phyloP scores from a whole-genome alignment of 2,329 filamentous ascomycete genomes.

The Achaetomium macrosporum region DNA sequence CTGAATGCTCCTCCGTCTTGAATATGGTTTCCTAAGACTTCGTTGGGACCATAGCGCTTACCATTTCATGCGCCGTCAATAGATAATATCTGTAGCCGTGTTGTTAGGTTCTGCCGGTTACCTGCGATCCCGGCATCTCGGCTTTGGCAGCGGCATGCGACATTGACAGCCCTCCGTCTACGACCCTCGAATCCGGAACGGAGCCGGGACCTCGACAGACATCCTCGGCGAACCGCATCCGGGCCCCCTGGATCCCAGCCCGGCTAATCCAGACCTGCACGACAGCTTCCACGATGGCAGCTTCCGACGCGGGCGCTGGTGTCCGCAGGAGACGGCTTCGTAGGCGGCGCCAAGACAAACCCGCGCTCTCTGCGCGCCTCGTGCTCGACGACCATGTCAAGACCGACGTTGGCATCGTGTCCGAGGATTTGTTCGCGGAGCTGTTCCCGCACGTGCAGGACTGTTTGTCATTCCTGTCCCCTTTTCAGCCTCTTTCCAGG shows the following conservation, averaged over 20 bases:
- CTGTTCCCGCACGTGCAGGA: slow-evolving; percentile 61
- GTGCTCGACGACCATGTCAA: slow-evolving; percentile 80
- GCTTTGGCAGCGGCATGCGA: too few species aligned
- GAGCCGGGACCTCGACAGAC: too few species aligned
- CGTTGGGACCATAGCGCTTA: too few species aligned
- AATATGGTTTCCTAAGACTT: too few species aligned
- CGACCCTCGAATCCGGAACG: too few species aligned
- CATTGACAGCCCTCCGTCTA: too few species aligned
- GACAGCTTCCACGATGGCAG: slow-evolving; percentile 20
- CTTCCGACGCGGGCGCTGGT: slow-evolving; percentile 22
- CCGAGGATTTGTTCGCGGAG: slow-evolving; percentile 77
- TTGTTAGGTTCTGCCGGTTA: too few species aligned
- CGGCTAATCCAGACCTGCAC: background rate
- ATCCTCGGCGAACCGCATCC: too few species aligned
- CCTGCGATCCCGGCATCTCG: too few species aligned
- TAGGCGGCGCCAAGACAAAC: slow-evolving; percentile 60
- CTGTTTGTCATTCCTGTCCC: slow-evolving; percentile 40
- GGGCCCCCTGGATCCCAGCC: background rate
- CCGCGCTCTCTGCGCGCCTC: slow-evolving; percentile 71
- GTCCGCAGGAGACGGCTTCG: slow-evolving; percentile 39
- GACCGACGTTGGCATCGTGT: slow-evolving; percentile 79
- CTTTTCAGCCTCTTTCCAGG: slow-evolving; percentile 6
- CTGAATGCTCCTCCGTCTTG: too few species aligned
- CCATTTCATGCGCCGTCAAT: too few species aligned
- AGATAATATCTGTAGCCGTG: too few species aligned